phyloP scores from a whole-genome alignment of 2,329 filamentous ascomycete genomes.

The Neocatenulostroma microsporum region DNA sequence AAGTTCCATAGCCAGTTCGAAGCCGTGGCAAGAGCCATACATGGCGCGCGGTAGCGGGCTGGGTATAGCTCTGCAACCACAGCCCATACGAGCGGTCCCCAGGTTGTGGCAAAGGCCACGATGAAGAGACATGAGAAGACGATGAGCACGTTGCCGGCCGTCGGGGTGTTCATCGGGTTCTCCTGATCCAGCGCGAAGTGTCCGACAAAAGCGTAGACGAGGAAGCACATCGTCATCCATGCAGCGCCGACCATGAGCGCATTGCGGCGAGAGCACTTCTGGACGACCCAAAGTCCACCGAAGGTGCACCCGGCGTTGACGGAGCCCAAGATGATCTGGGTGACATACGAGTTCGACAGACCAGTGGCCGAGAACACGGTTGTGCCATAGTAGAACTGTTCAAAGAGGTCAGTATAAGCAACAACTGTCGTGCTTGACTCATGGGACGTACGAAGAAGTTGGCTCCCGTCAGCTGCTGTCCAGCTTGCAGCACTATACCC shows the following conservation, averaged over 20 bases:
- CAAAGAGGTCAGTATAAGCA: background rate
- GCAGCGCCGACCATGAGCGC: conserved; percentile 38
- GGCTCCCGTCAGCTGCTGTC: conserved; percentile 61
- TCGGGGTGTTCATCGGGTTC: conserved; percentile 23
- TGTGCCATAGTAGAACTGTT: conserved; percentile 35
- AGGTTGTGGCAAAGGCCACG: conserved; percentile 58
- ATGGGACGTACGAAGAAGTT: conserved; percentile 54
- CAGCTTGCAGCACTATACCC: conserved; percentile 55
- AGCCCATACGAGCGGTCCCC: conserved; percentile 64
- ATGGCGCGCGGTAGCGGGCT: conserved; percentile 41
- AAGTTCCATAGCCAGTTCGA: conserved; percentile 51
- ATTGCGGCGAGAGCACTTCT: conserved; percentile 38
- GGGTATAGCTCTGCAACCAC: conserved; percentile 59
- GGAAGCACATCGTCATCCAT: conserved; percentile 52
- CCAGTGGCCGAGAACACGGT: conserved; percentile 37
- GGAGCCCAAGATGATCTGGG: conserved; percentile 40
- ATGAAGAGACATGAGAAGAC: conserved; percentile 63
- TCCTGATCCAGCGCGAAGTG: conserved; percentile 35
- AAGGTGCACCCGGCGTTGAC: conserved; percentile 44
- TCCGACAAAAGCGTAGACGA: conserved; percentile 43
- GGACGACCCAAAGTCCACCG: conserved; percentile 40
- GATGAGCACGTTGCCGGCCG: conserved; percentile 54
- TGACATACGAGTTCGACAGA: conserved; percentile 31
- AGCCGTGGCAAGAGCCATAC: conserved; percentile 50
- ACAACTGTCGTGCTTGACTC: conserved; percentile 8